Evolutionary conservation across 1,284 basidiomycete species (phyloP), one percentile per base, ranked within the genome.

Genomic region (Ceratobasidium sp.): DNA sequence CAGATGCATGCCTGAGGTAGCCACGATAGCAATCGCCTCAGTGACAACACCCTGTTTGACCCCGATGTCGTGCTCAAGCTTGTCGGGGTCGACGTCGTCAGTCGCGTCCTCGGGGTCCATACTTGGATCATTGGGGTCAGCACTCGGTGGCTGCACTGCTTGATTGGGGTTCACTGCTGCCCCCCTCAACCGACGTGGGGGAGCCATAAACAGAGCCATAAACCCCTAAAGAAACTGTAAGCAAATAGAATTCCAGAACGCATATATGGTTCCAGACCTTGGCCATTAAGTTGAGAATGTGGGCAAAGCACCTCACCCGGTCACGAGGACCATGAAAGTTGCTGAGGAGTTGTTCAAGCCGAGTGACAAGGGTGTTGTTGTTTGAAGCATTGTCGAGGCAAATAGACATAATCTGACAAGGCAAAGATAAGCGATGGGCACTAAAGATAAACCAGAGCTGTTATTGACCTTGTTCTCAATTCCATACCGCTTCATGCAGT

Each of bases 401-500:
- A 2, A 44, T 14, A 16, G 59, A 7, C 9, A 42, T 11, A 14
- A 48, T 21, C 61, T 63, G n/a, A n/a, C n/a, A n/a, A 30, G 9
- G 36, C 2, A 28, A 16, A 2, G 18, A 25, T 8, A 14, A n/a
- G 42, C 16, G 42, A 44, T n/a, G n/a, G 16, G 42, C 12, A 44
- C 16, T 14, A 18, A 33, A 40, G 38, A 30, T 38, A 33, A 8
- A 33, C 33, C 7, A 8, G 16, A 23, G 12, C 38, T 38, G 30
- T 3, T 60, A 23, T 75, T 54, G 75, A 79, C 79, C 67, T 73
- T 64, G 33, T 79, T 72, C 12, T 76, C 74, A 18, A 81, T 48
- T 12, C 76, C 76, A 75, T 76, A 81, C 0, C 74, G 72, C 28
- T 76, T 73, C 12, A 80, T 54, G 63, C 78, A 80, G 21, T 78